Base-by-base conservation (phyloP, 345 rosid species). In the Citrus unshiu region DNA sequence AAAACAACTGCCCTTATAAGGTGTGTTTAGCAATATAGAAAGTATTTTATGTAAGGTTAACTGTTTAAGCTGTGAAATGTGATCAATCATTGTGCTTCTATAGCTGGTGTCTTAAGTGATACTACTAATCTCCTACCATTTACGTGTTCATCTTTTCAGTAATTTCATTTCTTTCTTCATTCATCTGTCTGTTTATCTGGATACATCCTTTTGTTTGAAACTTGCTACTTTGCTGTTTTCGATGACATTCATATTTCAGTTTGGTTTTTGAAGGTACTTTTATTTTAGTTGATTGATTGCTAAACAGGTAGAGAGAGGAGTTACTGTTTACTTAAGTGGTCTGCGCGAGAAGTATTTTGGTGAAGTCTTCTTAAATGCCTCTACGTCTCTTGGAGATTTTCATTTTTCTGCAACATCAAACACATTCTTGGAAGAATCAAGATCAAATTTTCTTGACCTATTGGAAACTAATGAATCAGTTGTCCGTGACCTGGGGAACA, bases 341-440 rank as follows among this genome's bases (percentile, higher is more conserved):
- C 84, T 92, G 72, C 89, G 97, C 80, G 99, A 95, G 91, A 95
- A 92, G 88, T 86, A 95, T 86, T 93, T 93, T 82, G 99, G 99
- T 61, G 98, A 95, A 83, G 21, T 95, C 49, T 95, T 95, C 85
- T 83, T 87, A 67, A 92, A 91, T 83, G 95, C 95, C 62, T 86
- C 92, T 60, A 85, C 81, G 46, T 83, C 81, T 70, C 85, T 87
- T 75, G 87, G 84, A 66, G 88, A 86, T 76, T 83, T 79, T 78
- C 77, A 70, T 39, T 83, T 87, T 32, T 81, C 81, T 49, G 82
- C 75, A 79, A 70, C 69, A 71, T 76, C 86, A 56, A 74, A 78
- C 70, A 64, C 88, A 77, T 82, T 83, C 72, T 56, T 78, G 32
- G 83, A 84, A 64, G 88, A 86, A 72, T 72, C 80, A 73, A 79